Evolutionary conservation across 2,329 filamentous ascomycete species (phyloP).

Genomic region (Dendrostoma leiphaemia): DNA sequence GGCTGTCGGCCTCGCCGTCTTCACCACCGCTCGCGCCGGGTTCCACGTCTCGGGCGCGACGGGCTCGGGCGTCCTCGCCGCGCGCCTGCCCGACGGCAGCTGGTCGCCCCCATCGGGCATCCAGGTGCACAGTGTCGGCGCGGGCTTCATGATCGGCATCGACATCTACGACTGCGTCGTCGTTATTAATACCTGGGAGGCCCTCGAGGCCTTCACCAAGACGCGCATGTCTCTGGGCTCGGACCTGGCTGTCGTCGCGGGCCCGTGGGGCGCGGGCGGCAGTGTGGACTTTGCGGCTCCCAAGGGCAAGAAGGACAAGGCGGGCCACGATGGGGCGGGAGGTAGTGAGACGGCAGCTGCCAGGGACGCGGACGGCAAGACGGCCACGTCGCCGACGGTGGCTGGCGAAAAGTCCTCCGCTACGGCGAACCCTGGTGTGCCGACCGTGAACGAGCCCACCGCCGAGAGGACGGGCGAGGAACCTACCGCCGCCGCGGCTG

Average conservation of each 20-base stretch:
- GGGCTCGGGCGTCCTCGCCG: constrained; percentile 64
- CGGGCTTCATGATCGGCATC: constrained; percentile 77
- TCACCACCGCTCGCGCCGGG: constrained; percentile 67
- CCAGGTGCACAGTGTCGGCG: constrained; percentile 74
- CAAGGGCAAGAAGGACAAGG: constrained; percentile 20
- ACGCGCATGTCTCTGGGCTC: constrained; percentile 75
- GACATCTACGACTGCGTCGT: constrained; percentile 90
- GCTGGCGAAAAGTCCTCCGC: constrained; percentile 19
- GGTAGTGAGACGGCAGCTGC: background rate
- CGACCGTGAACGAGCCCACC: constrained; percentile 45
- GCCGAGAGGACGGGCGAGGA: constrained; percentile 46
- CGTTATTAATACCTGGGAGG: constrained; percentile 77
- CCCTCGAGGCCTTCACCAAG: constrained; percentile 73
- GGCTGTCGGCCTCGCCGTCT: constrained; percentile 69
- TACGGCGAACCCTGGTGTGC: constrained; percentile 14
- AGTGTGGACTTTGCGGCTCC: constrained; percentile 59
- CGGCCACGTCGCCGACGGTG: background rate
- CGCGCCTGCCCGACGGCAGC: constrained; percentile 58
- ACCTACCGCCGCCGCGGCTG: background rate
- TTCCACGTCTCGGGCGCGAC: constrained; percentile 65
- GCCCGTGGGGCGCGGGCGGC: constrained; percentile 68
- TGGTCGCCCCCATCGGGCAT: constrained; percentile 86
- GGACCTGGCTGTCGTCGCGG: constrained; percentile 74
- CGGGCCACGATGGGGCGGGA: too few species aligned
- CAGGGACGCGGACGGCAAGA: constrained; percentile 14